A percentile compares a stretch with the other conserved stretches of the same genome.
Evolutionary conservation across 2,329 filamentous ascomycete species (phyloP).

Genomic region (Zymoseptoria tritici): DNA sequence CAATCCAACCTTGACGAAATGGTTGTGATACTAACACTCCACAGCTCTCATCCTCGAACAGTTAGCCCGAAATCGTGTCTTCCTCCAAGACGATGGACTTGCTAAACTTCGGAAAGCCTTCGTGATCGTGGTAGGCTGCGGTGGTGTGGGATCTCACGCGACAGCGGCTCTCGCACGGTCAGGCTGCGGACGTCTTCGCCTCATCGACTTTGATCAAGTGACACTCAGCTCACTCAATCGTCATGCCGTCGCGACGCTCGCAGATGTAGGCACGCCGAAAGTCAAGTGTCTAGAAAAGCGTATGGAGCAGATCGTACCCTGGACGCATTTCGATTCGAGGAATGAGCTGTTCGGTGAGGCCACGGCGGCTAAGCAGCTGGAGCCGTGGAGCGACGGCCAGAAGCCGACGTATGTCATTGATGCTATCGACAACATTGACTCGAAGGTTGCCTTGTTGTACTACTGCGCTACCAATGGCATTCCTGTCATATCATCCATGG

Average conservation of each 20-base stretch:
- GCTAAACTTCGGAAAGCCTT: slow-evolving; percentile 72
- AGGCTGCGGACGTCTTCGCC: slow-evolving; percentile 75
- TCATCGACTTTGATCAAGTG: slow-evolving; percentile 97
- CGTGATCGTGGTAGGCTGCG: slow-evolving; percentile 83
- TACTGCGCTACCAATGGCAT: slow-evolving; percentile 75
- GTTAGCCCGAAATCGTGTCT: slow-evolving; percentile 84
- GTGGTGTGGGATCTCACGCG: slow-evolving; percentile 91
- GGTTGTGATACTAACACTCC: slow-evolving; percentile 1
- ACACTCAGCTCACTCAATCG: slow-evolving; percentile 88
- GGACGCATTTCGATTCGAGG: slow-evolving; percentile 80
- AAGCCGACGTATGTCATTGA: slow-evolving; percentile 86
- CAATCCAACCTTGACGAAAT: slow-evolving; percentile 2
- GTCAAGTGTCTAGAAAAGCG: slow-evolving; percentile 75
- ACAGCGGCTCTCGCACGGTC: slow-evolving; percentile 78
- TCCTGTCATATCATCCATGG: slow-evolving; percentile 89
- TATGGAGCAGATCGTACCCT: slow-evolving; percentile 80
- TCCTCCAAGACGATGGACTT: slow-evolving; percentile 76
- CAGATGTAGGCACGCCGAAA: slow-evolving; percentile 88
- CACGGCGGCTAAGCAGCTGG: slow-evolving; percentile 60
- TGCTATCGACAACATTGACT: slow-evolving; percentile 97
- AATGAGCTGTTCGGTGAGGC: slow-evolving; percentile 73
- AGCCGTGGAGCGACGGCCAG: slow-evolving; percentile 52
- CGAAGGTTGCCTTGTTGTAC: slow-evolving; percentile 81
- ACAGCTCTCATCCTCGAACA: slow-evolving; percentile 89
- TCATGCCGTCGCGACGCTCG: slow-evolving; percentile 89